Evolutionary conservation across 306 rosid genomes (phyloP).

Genomic region (Begonia masoniana): DNA sequence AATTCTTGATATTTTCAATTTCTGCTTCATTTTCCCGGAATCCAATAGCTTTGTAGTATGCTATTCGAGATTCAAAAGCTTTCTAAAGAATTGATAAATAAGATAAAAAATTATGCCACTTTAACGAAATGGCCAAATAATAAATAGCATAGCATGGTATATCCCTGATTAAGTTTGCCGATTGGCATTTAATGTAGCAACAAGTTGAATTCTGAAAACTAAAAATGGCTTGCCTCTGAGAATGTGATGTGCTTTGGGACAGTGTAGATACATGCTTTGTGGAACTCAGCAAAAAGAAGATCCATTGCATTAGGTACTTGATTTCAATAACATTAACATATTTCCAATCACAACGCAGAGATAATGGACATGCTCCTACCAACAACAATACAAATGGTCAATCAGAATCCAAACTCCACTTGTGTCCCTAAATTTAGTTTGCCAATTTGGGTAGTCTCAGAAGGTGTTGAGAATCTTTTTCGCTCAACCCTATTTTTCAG

Average conservation of each 20-base stretch:
- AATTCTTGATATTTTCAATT: slow-evolving; percentile 47
- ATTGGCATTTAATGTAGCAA: too few species aligned
- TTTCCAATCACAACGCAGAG: too few species aligned
- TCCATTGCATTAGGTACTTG: slow-evolving; percentile 70
- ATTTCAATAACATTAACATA: slow-evolving; percentile 12
- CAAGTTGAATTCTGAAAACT: not conserved
- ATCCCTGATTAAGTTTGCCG: not conserved
- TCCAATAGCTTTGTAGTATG: slow-evolving; percentile 58
- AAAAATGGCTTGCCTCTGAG: slow-evolving; percentile 33
- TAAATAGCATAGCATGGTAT: not conserved
- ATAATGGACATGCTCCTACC: too few species aligned
- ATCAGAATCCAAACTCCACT: too few species aligned
- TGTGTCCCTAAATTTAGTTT: too few species aligned
- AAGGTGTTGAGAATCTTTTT: too few species aligned
- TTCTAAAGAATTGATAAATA: slow-evolving; percentile 24
- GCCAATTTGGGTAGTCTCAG: too few species aligned
- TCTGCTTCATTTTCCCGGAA: slow-evolving; percentile 50
- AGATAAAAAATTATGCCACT: not conserved
- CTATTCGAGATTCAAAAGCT: slow-evolving; percentile 48
- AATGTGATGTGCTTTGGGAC: slow-evolving; percentile 74
- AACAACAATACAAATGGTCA: too few species aligned
- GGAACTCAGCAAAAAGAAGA: slow-evolving; percentile 79
- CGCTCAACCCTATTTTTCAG: too few species aligned
- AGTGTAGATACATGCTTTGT: slow-evolving; percentile 67
- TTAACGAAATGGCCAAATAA: slow-evolving; percentile 7